Evolutionary conservation across 2,329 filamentous ascomycete species (phyloP).

Genomic region (Colletotrichum godetiae): DNA sequence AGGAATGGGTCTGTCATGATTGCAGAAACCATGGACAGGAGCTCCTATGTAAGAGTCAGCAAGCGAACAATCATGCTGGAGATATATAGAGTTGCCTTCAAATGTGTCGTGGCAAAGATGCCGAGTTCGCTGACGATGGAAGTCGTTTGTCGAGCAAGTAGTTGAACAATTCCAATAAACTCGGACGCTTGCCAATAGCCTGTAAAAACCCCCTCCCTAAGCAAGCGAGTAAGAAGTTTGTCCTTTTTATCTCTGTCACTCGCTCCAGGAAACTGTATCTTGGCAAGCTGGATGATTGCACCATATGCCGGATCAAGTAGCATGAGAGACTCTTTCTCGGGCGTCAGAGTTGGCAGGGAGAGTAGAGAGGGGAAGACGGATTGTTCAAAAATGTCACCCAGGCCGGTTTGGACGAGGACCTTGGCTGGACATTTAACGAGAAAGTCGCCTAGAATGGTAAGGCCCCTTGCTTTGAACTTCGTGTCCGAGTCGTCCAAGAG

Average conservation of each 20-base stretch:
- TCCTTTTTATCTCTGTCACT: slow-evolving; percentile 44
- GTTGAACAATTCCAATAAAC: slow-evolving; percentile 65
- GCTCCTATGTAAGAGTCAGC: slow-evolving; percentile 55
- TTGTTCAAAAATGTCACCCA: slow-evolving; percentile 76
- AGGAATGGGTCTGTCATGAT: slow-evolving; percentile 78
- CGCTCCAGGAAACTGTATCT: slow-evolving; percentile 45
- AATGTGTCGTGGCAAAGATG: slow-evolving; percentile 73
- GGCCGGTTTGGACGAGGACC: slow-evolving; percentile 71
- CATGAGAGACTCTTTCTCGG: slow-evolving; percentile 74
- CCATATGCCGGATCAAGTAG: slow-evolving; percentile 75
- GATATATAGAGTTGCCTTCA: slow-evolving; percentile 61
- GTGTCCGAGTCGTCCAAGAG: slow-evolving; percentile 73
- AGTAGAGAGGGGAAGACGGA: slow-evolving; percentile 78
- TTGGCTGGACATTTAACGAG: slow-evolving; percentile 63
- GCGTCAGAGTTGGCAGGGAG: slow-evolving; percentile 81
- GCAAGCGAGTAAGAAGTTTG: slow-evolving; percentile 62
- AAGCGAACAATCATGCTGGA: neutral
- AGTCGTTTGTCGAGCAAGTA: slow-evolving; percentile 64
- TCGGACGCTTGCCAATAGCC: slow-evolving; percentile 69
- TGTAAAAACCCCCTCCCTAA: slow-evolving; percentile 67
- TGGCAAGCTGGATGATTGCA: slow-evolving; percentile 70
- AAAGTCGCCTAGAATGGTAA: slow-evolving; percentile 65
- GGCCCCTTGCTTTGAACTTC: slow-evolving; percentile 64
- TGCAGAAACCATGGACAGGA: slow-evolving; percentile 74
- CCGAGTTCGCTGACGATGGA: slow-evolving; percentile 67